These are phyloP conservation scores for Sporothrix brasiliensis DNA, from an alignment of 2,329 filamentous ascomycete genomes.

Conservation along the genomic window DNA sequence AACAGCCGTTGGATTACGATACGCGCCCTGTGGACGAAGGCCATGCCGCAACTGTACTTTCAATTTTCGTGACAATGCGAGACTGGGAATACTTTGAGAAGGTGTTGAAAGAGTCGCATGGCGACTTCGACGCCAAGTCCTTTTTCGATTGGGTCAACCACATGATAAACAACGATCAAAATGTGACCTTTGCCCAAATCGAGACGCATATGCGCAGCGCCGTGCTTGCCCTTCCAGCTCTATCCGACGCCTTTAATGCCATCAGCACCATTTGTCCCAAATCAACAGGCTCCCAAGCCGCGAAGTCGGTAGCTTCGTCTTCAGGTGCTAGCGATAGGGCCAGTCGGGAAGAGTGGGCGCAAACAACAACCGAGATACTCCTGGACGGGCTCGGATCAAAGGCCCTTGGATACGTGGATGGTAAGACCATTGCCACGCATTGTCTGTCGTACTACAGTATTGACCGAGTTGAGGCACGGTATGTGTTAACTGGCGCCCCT, in stretches of 20 bases:
- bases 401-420: neutral
- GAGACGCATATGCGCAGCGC: neutral
- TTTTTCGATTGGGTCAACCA: neutral
- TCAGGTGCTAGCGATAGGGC: neutral
- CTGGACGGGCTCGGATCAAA: neutral
- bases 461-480: neutral
- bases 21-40: neutral
- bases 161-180: neutral
- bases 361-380: neutral
- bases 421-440: neutral
- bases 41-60: neutral
- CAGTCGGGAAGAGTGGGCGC: neutral
- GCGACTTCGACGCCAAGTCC: neutral
- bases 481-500: neutral
- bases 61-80: neutral
- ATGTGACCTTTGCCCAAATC: neutral
- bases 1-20: no score
- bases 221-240: neutral
- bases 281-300: no score
- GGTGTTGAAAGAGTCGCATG: neutral
- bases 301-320: no score
- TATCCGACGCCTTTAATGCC: neutral
- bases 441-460: neutral
- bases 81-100: neutral
- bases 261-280: neutral